Percentiles rank a stretch among this genome's conserved stretches.
Evolutionary conservation across 2,329 filamentous ascomycete genomes (phyloP).

Genomic region (Fusarium begoniae): DNA sequence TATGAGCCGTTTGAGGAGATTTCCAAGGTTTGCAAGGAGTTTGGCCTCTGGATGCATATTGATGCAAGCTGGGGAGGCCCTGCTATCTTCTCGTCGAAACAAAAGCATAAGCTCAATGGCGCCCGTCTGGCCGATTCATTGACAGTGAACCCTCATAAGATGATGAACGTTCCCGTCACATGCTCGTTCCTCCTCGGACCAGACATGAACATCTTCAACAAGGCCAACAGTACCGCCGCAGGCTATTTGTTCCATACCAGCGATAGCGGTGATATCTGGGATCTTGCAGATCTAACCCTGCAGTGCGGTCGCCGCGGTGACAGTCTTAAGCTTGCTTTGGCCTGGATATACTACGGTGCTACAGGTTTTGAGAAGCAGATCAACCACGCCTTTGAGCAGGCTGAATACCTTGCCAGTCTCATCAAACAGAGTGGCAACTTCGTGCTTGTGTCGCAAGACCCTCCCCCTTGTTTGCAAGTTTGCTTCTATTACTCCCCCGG

Average conservation of each 20-base stretch:
- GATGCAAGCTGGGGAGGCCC: slow-evolving; percentile 92
- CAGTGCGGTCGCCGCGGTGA: slow-evolving; percentile 92
- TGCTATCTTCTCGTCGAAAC: slow-evolving; percentile 77
- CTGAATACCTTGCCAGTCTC: slow-evolving; percentile 71
- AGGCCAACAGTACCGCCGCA: slow-evolving; percentile 85
- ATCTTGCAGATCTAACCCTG: slow-evolving; percentile 89
- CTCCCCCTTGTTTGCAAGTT: slow-evolving; percentile 89
- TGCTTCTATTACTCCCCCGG: slow-evolving; percentile 86
- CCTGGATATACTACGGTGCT: slow-evolving; percentile 89
- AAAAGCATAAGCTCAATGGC: slow-evolving; percentile 73
- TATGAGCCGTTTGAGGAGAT: slow-evolving; percentile 84
- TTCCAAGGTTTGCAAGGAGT: slow-evolving; percentile 72
- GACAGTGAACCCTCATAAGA: slow-evolving; percentile 95
- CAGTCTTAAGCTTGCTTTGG: slow-evolving; percentile 84
- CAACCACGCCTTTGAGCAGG: slow-evolving; percentile 77
- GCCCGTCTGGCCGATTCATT: slow-evolving; percentile 80
- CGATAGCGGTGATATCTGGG: slow-evolving; percentile 73
- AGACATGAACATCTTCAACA: slow-evolving; percentile 80
- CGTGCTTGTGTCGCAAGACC: slow-evolving; percentile 75
- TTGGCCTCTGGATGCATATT: slow-evolving; percentile 89
- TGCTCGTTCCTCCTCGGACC: slow-evolving; percentile 87
- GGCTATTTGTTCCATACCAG: slow-evolving; percentile 83
- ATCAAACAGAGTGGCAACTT: slow-evolving; percentile 69
- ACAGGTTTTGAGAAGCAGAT: slow-evolving; percentile 75
- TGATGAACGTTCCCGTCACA: slow-evolving; percentile 90